Evolutionary conservation across 352 stramenopile genomes (phyloP).

Genomic region (Phytophthora vignae): DNA sequence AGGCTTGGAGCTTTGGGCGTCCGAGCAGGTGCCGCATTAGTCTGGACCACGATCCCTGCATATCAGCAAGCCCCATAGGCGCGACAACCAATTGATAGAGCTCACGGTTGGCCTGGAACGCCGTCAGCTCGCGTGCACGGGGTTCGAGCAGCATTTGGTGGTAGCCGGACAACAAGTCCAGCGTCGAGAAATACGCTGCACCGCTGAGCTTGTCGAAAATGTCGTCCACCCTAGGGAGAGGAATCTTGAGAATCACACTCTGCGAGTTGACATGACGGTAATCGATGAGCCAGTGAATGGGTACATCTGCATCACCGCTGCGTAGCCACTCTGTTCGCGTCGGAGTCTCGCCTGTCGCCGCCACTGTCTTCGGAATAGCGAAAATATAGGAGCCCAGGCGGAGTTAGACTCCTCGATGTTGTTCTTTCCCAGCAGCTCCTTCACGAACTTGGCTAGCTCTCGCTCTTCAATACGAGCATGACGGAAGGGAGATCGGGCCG

Average conservation of each 20-base stretch:
- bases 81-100: conserved; percentile 46
- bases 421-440: conserved; percentile 16
- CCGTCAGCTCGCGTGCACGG: conserved; percentile 25
- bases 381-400: not conserved
- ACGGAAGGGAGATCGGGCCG: conserved; percentile 5
- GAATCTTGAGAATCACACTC: conserved; percentile 12
- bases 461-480: conserved; percentile 4
- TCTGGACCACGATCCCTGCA: not conserved
- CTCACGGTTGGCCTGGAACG: conserved; percentile 39
- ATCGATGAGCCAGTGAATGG: conserved; percentile 7
- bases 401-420: conserved; percentile 20
- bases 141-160: conserved; percentile 33
- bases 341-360: not conserved
- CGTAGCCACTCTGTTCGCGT: not conserved
- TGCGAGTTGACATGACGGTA: conserved; percentile 11
- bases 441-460: conserved; percentile 9
- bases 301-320: not conserved
- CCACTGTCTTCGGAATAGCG: not conserved
- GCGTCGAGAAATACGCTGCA: conserved; percentile 12
- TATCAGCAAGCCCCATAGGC: conserved; percentile 26
- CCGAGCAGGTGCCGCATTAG: not conserved
- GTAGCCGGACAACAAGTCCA: conserved; percentile 37
- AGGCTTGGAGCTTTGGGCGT: not conserved
- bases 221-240: conserved; percentile 7
- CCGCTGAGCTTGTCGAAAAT: conserved; percentile 14